These are phyloP conservation scores for Plasmodium berghei DNA, from an alignment of 169 alveolate genomes.

Conservation along the genomic window DNA sequence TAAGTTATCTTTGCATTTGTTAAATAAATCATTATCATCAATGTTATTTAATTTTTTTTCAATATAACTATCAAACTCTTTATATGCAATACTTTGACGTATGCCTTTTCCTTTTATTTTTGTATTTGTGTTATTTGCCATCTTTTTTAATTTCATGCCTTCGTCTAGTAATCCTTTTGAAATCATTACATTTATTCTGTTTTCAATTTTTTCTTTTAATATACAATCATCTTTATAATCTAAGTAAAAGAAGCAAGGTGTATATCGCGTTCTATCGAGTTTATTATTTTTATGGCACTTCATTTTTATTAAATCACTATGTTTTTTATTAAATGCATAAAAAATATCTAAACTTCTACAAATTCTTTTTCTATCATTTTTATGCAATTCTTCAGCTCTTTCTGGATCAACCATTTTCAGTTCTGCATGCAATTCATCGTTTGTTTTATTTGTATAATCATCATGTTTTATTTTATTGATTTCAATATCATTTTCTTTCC, in stretches of 20 bases:
- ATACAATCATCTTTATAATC: conserved; percentile 70
- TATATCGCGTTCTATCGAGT: conserved; percentile 51
- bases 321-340: conserved; percentile 77
- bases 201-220: conserved; percentile 75
- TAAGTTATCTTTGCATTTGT: conserved; percentile 75
- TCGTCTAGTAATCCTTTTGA: conserved; percentile 58
- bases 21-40: conserved; percentile 27
- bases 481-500: conserved; percentile 7
- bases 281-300: conserved; percentile 62
- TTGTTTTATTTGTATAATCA: conserved; percentile 52
- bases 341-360: conserved; percentile 75
- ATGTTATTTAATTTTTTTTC: conserved; percentile 45
- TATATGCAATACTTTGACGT: conserved; percentile 80
- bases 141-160: conserved; percentile 67
- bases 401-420: conserved; percentile 78
- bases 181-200: conserved; percentile 10
- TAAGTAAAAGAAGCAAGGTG: conserved; percentile 35
- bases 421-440: conserved; percentile 76
- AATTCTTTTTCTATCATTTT: conserved; percentile 84
- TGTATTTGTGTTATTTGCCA: conserved; percentile 73
- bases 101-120: conserved; percentile 6
- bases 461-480: neutral
- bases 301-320: conserved; percentile 80
- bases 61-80: conserved; percentile 80
- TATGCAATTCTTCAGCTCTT: conserved; percentile 82